Evolutionary conservation across 2,329 filamentous ascomycete species (phyloP).

Genomic region (Hypoxylon sp.): DNA sequence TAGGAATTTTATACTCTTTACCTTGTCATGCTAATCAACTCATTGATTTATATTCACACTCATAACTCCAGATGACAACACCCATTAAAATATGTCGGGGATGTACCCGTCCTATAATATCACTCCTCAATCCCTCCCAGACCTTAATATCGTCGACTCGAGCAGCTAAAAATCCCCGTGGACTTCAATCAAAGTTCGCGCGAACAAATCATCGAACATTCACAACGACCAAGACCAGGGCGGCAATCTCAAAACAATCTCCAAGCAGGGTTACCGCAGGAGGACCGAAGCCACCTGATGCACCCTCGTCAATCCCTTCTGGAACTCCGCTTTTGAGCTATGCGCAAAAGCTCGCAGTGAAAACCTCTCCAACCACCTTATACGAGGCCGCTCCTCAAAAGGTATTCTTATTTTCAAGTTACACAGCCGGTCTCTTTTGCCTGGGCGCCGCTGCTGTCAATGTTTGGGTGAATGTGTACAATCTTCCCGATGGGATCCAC

Average conservation of each 20-base stretch:
- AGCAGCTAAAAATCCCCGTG: constrained; percentile 8
- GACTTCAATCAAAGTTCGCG: constrained; percentile 15
- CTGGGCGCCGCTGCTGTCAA: constrained; percentile 60
- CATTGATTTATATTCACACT: background rate
- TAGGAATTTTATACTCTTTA: constrained; percentile 1
- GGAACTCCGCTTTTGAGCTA: constrained; percentile 53
- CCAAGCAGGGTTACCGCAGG: background rate
- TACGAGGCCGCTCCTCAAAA: constrained; percentile 73
- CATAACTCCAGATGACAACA: constrained; percentile 34
- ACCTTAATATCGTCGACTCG: constrained; percentile 20
- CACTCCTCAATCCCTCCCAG: constrained; percentile 41
- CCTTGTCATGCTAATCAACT: constrained; percentile 7
- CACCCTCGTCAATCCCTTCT: constrained; percentile 18
- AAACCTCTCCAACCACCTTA: constrained; percentile 64
- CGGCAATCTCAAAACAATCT: constrained; percentile 10
- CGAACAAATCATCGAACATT: constrained; percentile 24
- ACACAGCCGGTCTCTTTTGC: constrained; percentile 63
- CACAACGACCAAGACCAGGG: constrained; percentile 12
- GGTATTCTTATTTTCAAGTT: constrained; percentile 68
- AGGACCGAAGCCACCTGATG: background rate
- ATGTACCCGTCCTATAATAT: constrained; percentile 42
- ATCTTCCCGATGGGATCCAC: constrained; percentile 60
- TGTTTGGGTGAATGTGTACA: constrained; percentile 58
- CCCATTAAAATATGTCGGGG: constrained; percentile 40
- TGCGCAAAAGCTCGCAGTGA: constrained; percentile 64